Conservation (phyloP, 768 basidiomycete species). For the Neoboletus brunneissimus region DNA sequence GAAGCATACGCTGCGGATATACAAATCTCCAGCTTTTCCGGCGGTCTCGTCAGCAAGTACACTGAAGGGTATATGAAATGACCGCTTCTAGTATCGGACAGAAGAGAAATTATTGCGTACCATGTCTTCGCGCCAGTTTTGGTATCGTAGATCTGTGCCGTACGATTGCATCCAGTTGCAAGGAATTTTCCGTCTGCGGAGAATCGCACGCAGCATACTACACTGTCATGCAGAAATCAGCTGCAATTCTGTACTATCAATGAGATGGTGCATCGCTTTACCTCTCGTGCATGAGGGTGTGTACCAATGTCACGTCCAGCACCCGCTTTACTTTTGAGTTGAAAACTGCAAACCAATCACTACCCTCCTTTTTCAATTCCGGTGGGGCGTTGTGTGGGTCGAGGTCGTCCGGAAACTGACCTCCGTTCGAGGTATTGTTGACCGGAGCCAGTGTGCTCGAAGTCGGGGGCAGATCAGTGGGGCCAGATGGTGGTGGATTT, state of each 20-base stretch:
- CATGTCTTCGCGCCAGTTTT: slow-evolving; percentile 83
- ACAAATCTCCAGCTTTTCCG: slow-evolving; percentile 74
- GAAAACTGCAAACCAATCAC: slow-evolving; percentile 88
- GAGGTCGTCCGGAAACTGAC: slow-evolving; percentile 35
- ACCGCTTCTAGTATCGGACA: slow-evolving; percentile 4
- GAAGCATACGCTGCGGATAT: slow-evolving; percentile 85
- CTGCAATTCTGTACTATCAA: background rate
- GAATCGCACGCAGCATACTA: slow-evolving; percentile 89
- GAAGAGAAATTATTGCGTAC: slow-evolving; percentile 41
- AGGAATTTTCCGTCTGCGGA: slow-evolving; percentile 91
- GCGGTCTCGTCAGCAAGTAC: slow-evolving; percentile 77
- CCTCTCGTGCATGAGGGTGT: slow-evolving; percentile 92
- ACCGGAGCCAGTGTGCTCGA: slow-evolving; percentile 27
- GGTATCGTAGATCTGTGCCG: slow-evolving; percentile 93
- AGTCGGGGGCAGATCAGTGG: slow-evolving; percentile 23
- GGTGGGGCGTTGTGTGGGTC: slow-evolving; percentile 34
- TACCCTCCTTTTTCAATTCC: slow-evolving; percentile 56
- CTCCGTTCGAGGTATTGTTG: slow-evolving; percentile 27
- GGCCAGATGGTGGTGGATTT: slow-evolving; percentile 31
- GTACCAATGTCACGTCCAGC: slow-evolving; percentile 76
- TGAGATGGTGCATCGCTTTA: slow-evolving; percentile 32
- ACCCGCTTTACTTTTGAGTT: slow-evolving; percentile 76
- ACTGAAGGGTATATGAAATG: slow-evolving; percentile 36
- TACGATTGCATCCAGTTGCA: slow-evolving; percentile 95
- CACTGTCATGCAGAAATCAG: slow-evolving; percentile 39